Conservation (phyloP, 2,329 filamentous ascomycete genomes). For the Cladobotryum mycophilum region DNA sequence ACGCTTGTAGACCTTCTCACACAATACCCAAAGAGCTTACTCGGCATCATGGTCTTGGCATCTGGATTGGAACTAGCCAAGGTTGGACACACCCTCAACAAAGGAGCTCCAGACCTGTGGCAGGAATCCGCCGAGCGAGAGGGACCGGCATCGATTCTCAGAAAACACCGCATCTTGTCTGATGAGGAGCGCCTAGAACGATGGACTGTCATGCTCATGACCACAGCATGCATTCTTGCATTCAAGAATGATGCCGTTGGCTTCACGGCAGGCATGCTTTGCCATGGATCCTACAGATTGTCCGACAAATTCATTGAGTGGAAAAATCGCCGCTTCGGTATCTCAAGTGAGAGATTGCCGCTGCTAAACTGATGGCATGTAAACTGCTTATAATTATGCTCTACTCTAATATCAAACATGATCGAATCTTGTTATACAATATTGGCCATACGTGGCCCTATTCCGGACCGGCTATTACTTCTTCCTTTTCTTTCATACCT, state of each 20-base stretch:
- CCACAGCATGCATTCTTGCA: constrained; percentile 71
- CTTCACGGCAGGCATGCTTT: constrained; percentile 74
- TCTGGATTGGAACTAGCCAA: constrained; percentile 82
- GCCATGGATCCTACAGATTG: constrained; percentile 61
- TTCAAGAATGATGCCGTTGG: constrained; percentile 89
- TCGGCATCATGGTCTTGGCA: constrained; percentile 85
- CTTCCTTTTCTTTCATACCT: not conserved
- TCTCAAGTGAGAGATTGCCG: constrained; percentile 23
- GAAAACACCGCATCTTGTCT: constrained; percentile 46
- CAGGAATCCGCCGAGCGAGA: constrained; percentile 41
- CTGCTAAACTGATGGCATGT: constrained; percentile 21
- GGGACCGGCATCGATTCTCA: constrained; percentile 24
- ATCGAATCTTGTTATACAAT: constrained; percentile 1
- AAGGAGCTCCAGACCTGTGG: constrained; percentile 59
- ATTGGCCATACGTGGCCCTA: too few relatives aligned
- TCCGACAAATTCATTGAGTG: constrained; percentile 37
- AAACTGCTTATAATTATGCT: not conserved
- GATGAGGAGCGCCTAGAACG: constrained; percentile 66
- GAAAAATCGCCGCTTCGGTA: constrained; percentile 18
- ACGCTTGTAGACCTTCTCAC: constrained; percentile 64
- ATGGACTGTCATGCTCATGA: constrained; percentile 88
- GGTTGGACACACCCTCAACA: constrained; percentile 77
- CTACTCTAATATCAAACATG: not conserved
- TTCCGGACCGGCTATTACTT: not conserved
- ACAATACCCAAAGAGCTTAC: constrained; percentile 66